Percentiles rank a stretch among this genome's conserved stretches.
Conservation (phyloP, 1,139 yeast genomes). For the Yamadazyma triangularis region DNA sequence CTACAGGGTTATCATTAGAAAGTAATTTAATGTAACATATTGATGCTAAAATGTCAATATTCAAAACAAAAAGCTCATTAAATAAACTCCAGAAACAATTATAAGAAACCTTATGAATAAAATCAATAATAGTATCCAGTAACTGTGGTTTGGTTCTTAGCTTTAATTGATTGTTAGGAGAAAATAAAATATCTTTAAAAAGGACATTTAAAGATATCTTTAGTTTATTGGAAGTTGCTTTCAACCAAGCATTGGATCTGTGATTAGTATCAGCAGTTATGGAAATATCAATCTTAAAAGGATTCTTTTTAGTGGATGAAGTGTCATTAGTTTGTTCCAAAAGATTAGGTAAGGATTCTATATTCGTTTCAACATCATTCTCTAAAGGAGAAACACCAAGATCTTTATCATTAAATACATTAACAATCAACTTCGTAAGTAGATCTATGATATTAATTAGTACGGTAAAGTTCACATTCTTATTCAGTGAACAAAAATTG, state of each 20-base stretch:
- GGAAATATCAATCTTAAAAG: conserved; percentile 8
- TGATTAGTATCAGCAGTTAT: conserved; percentile 1
- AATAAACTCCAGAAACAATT: conserved; percentile 32
- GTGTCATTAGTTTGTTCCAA: conserved; percentile 14
- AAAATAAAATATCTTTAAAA: conserved; percentile 21
- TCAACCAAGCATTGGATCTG: conserved; percentile 58
- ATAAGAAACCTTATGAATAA: conserved; percentile 19
- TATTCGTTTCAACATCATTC: conserved; percentile 3
- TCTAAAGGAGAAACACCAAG: conserved; percentile 11
- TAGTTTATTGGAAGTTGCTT: conserved; percentile 60
- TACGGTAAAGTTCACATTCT: conserved; percentile 21
- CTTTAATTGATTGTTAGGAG: conserved; percentile 14
- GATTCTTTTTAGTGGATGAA: conserved; percentile 2
- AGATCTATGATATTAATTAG: conserved; percentile 19
- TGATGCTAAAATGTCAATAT: conserved; percentile 27
- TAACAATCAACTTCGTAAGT: conserved; percentile 17
- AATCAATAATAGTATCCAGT: conserved; percentile 17
- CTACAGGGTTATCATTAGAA: conserved; percentile 13
- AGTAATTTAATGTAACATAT: conserved; percentile 8
- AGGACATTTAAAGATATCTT: conserved; percentile 38
- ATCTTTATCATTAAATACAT: conserved; percentile 26
- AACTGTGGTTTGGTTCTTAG: conserved; percentile 21
- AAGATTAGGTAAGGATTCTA: conserved; percentile 15
- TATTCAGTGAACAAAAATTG: conserved; percentile 20
- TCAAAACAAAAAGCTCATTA: conserved; percentile 26